Evolutionary conservation across 768 basidiomycete species (phyloP), one percentile per base, ranked within the genome.

Genomic region (Naganishia vaughanmartiniae): DNA sequence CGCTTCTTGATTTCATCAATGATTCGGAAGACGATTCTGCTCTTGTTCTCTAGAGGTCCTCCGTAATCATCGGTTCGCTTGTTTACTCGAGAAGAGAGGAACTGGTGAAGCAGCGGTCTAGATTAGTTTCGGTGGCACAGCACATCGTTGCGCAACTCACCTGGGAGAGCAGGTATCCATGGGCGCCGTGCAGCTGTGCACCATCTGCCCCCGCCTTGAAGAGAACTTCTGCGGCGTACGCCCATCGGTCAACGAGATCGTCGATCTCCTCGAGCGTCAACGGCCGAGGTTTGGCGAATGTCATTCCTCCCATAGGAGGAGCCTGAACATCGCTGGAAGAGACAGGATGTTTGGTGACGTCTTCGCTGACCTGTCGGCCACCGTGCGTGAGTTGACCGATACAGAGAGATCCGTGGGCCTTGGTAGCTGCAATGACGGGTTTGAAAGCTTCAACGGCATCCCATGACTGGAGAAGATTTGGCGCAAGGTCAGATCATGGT

Each of bases 11-110:
- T 76, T 21, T 72, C 79, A 30, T 78, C 80, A 48, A 80, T 70
- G 56, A 81, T 77, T 46, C 81, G 78, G 30, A 83, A 74, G 45
- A 77, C 70, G 73, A 83, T 79, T 9, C 81, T 67, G 30, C 76
- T 73, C n/a, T 83, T 73, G 71, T 82, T 83, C 73, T 79, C 78
- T 39, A 81, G 73, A 0, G 74, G 74, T 0, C 82, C 82, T 28
- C 83, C 82, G 65, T 79, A 83, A 26, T 70, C 65, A 74, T 83
- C 83, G 5, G 79, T 81, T 11, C 83, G 76, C 69, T 76, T 74
- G 77, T 84, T 84, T 66, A 81, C 75, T 70, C 72, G 72, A 33
- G 68, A 71, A 12, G 79, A 80, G 21, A 81, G 73, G 77, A 82
- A 82, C 71, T 83, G 80, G 42, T 36, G 58, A 15, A 67, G 66